Evolutionary conservation across 257 asterid species (phyloP).

Genomic region (Sherardia arvensis): DNA sequence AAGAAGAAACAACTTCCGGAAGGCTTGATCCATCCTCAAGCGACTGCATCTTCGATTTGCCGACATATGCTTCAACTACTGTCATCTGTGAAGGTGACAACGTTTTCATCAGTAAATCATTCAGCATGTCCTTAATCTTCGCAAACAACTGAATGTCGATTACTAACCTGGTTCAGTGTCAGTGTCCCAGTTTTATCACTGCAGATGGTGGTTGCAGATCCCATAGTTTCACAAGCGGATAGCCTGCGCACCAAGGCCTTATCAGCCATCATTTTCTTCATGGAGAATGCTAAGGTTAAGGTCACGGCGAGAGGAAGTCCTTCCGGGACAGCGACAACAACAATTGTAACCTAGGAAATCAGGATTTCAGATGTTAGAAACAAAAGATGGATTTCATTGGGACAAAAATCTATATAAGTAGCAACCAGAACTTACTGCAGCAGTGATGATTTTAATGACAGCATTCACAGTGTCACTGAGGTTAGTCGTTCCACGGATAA

Average conservation of each 20-base stretch:
- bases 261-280: conserved; percentile 99
- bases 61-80: conserved; percentile 77
- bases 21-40: conserved; percentile 67
- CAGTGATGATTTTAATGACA: conserved; percentile 62
- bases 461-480: conserved; percentile 45
- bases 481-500: conserved; percentile 56
- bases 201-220: conserved; percentile 95
- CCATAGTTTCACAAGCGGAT: conserved; percentile 99
- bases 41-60: conserved; percentile 48
- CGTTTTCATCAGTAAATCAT: conserved; percentile 12
- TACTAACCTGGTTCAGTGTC: conserved; percentile 80
- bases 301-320: conserved; percentile 99
- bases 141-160: background rate
- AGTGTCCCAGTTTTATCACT: conserved; percentile 97
- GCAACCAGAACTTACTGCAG: conserved; percentile 64
- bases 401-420: conserved; percentile 6
- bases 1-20: conserved; percentile 43
- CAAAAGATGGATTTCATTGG: conserved; percentile 5
- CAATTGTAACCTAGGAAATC: conserved; percentile 79
- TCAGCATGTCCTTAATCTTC: conserved; percentile 7
- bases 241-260: conserved; percentile 99
- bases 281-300: conserved; percentile 91
- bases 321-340: conserved; percentile 97
- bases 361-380: conserved; percentile 25
- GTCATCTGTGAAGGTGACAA: conserved; percentile 52